Evolutionary conservation across 306 rosid species (phyloP).

Genomic region (Sesbania bispinosa): DNA sequence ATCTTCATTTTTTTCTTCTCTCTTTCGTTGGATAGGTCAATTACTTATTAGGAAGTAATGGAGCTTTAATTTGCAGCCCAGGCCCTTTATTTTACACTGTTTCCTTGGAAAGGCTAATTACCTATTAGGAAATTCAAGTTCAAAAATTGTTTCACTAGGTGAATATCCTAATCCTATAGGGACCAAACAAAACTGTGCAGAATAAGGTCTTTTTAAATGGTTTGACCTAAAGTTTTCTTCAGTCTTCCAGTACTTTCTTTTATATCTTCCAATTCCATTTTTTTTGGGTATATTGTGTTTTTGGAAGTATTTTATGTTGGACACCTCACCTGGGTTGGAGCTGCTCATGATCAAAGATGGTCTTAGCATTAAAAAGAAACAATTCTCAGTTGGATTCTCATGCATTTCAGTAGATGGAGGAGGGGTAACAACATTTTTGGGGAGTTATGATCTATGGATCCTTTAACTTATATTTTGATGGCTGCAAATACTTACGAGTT

Average conservation of each 20-base stretch:
- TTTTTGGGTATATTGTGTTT: background rate
- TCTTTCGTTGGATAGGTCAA: background rate
- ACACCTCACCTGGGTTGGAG: background rate
- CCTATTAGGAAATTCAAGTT: background rate
- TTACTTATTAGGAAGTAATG: background rate
- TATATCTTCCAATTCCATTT: background rate
- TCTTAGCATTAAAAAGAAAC: background rate
- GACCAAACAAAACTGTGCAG: background rate
- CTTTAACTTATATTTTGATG: background rate
- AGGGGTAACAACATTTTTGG: background rate
- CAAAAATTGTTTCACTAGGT: background rate
- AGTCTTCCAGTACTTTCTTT: background rate
- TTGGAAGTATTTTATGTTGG: background rate
- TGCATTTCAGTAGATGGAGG: background rate
- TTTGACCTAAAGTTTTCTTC: background rate
- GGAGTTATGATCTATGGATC: background rate
- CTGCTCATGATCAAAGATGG: background rate
- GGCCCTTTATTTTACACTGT: background rate
- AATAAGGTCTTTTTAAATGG: background rate
- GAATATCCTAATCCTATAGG: background rate
- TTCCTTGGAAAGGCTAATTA: background rate
- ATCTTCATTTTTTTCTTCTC: background rate
- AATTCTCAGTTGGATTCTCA: too few species aligned
- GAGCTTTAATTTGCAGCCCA: background rate
- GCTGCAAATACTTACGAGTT: background rate